phyloP scores from a whole-genome alignment of 805 yeast genomes.

The Candida montana region DNA sequence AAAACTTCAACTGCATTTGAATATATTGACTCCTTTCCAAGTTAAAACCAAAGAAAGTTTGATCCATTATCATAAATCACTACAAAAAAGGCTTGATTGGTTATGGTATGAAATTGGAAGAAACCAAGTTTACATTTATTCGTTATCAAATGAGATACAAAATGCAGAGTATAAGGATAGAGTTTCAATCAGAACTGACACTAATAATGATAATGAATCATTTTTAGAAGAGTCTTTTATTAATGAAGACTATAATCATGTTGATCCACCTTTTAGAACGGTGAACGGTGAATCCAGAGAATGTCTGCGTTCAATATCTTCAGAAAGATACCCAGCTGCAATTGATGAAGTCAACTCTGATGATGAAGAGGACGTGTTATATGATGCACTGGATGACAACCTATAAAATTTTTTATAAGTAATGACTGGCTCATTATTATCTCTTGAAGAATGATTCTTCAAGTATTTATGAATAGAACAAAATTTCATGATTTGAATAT shows the following conservation, averaged over 20 bases:
- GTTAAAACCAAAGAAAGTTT: slow-evolving; percentile 47
- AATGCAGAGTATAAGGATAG: slow-evolving; percentile 2
- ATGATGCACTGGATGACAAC: slow-evolving; percentile 7
- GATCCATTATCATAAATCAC: slow-evolving; percentile 37
- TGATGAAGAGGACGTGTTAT: slow-evolving; percentile 4
- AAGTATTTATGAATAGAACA: slow-evolving; percentile 4
- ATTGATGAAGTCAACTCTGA: no score
- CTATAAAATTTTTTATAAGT: neutral
- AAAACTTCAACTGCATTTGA: slow-evolving; percentile 33
- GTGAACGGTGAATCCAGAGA: neutral
- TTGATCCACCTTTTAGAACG: neutral
- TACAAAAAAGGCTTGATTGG: slow-evolving; percentile 53
- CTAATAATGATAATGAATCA: slow-evolving; percentile 15
- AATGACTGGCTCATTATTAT: neutral
- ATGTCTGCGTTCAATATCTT: no score
- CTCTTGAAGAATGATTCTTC: neutral
- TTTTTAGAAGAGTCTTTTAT: slow-evolving; percentile 23
- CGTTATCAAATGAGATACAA: slow-evolving; percentile 24
- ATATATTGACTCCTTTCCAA: slow-evolving; percentile 49
- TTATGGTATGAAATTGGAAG: slow-evolving; percentile 48
- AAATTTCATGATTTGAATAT: no score
- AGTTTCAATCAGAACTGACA: slow-evolving; percentile 1
- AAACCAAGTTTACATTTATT: slow-evolving; percentile 34
- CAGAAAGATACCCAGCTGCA: no score
- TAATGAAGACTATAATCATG: slow-evolving; percentile 10